Percentiles rank a stretch among this genome's conserved stretches.
phyloP scores from a whole-genome alignment of 768 basidiomycete genomes.

The Tulasnella sp. region DNA sequence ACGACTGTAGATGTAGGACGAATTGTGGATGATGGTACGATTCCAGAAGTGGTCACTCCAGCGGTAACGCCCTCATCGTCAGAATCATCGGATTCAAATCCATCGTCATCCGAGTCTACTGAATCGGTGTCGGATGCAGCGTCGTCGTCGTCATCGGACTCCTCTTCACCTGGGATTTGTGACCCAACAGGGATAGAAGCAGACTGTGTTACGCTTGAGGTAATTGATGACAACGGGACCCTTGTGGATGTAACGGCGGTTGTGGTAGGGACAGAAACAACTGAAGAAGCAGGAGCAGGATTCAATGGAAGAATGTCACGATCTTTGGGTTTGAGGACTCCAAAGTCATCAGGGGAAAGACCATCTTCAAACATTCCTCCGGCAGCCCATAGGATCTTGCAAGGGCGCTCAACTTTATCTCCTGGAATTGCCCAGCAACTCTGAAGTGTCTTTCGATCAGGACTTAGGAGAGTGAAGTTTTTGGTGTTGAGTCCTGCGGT shows the following conservation, averaged over 20 bases:
- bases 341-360: background rate
- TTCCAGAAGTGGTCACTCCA: no score
- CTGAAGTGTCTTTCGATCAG: constrained; percentile 3
- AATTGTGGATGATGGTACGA: constrained; percentile 23
- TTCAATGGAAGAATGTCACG: no score
- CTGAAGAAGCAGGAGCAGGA: constrained; percentile 9
- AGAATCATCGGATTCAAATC: no score
- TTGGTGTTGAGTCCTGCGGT: background rate
- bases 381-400: constrained; percentile 5
- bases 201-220: constrained; percentile 23
- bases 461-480: constrained; percentile 9
- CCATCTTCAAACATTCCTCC: background rate
- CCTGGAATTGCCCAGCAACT: constrained; percentile 8
- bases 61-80: no score
- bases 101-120: no score
- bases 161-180: no score
- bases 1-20: constrained; percentile 20
- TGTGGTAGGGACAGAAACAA: constrained; percentile 2
- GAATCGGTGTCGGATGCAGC: no score
- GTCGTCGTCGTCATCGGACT: no score
- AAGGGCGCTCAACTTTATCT: background rate
- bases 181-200: no score
- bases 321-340: no score
- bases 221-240: constrained; percentile 19
- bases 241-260: background rate